A percentile compares a stretch with the other conserved stretches of the same genome.
Evolutionary conservation across 2,329 filamentous ascomycete genomes (phyloP).

Genomic region (Plenodomus lindquistii): DNA sequence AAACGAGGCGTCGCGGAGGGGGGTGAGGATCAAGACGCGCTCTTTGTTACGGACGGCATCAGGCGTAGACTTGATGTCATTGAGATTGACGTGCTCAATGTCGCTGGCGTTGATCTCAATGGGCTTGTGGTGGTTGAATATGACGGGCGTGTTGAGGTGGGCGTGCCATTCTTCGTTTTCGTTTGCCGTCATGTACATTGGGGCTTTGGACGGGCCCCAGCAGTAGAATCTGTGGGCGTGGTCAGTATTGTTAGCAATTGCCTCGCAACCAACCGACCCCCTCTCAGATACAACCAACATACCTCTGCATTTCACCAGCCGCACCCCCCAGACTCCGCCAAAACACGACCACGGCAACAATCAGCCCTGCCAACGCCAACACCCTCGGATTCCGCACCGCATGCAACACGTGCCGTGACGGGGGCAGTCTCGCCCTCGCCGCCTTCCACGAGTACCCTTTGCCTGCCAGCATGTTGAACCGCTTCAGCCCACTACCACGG

Average conservation of each 20-base stretch:
- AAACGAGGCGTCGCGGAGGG: slow-evolving; percentile 82
- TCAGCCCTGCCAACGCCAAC: slow-evolving; percentile 71
- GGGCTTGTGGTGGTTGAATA: slow-evolving; percentile 93
- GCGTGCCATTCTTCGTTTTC: slow-evolving; percentile 88
- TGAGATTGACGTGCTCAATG: slow-evolving; percentile 82
- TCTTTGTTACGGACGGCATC: slow-evolving; percentile 81
- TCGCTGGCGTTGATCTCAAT: slow-evolving; percentile 80
- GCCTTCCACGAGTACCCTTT: slow-evolving; percentile 94
- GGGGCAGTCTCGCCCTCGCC: slow-evolving; percentile 76
- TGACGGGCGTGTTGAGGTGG: slow-evolving; percentile 87
- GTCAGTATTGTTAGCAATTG: slow-evolving; percentile 23
- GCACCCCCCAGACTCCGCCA: slow-evolving; percentile 84
- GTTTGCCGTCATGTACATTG: slow-evolving; percentile 91
- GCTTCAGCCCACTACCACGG: too few relatives aligned
- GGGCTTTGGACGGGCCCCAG: slow-evolving; percentile 93
- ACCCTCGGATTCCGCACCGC: slow-evolving; percentile 78
- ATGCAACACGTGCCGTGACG: slow-evolving; percentile 65
- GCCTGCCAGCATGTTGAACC: slow-evolving; percentile 76
- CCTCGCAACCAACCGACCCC: background rate
- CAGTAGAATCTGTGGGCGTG: slow-evolving; percentile 97
- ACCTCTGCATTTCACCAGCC: slow-evolving; percentile 91
- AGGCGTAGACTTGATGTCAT: slow-evolving; percentile 77
- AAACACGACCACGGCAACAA: slow-evolving; percentile 75
- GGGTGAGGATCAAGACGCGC: slow-evolving; percentile 87
- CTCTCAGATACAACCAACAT: slow-evolving; percentile 33